phyloP scores from a whole-genome alignment of 495 filamentous ascomycete species.

The Cairneyella variabilis region DNA sequence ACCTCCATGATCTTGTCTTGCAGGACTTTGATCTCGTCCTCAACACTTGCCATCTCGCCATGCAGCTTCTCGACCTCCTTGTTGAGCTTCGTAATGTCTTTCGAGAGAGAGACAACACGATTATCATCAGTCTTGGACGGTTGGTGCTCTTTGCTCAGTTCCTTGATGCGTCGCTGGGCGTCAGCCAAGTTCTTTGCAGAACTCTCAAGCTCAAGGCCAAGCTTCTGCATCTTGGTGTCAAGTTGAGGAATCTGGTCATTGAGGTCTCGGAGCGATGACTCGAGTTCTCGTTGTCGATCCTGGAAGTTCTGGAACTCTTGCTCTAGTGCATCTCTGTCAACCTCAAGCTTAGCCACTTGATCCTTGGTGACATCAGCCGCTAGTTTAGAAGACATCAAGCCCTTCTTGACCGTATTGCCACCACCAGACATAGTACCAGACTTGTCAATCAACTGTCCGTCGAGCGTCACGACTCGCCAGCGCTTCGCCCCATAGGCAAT shows the following conservation, averaged over 20 bases:
- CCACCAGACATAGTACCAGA: constrained; percentile 98
- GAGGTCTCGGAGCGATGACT: constrained; percentile 64
- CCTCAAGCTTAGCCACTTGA: constrained; percentile 79
- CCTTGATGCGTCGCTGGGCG: constrained; percentile 75
- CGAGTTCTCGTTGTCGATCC: constrained; percentile 71
- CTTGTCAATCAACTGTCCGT: constrained; percentile 93
- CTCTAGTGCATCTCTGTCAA: constrained; percentile 81
- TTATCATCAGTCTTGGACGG: constrained; percentile 74
- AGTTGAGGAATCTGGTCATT: constrained; percentile 79
- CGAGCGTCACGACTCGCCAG: constrained; percentile 94
- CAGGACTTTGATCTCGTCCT: constrained; percentile 84
- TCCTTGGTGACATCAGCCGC: constrained; percentile 80
- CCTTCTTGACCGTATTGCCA: constrained; percentile 80
- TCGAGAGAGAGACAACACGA: constrained; percentile 64
- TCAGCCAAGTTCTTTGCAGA: constrained; percentile 79
- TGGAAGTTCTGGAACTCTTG: constrained; percentile 75
- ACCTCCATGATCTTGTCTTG: constrained; percentile 98
- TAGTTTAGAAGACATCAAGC: constrained; percentile 93
- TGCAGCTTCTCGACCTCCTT: constrained; percentile 77
- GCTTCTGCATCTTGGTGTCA: constrained; percentile 89
- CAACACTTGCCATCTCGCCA: constrained; percentile 75
- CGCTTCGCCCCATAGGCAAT: constrained; percentile 90
- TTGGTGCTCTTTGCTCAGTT: constrained; percentile 74
- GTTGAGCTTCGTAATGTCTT: constrained; percentile 69
- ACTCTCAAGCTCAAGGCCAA: constrained; percentile 84